A percentile compares a stretch with the other conserved stretches of the same genome.
These are phyloP conservation scores for Trypanosoma cruzi DNA, from an alignment of 208 protist genomes.

Conservation along the genomic window DNA sequence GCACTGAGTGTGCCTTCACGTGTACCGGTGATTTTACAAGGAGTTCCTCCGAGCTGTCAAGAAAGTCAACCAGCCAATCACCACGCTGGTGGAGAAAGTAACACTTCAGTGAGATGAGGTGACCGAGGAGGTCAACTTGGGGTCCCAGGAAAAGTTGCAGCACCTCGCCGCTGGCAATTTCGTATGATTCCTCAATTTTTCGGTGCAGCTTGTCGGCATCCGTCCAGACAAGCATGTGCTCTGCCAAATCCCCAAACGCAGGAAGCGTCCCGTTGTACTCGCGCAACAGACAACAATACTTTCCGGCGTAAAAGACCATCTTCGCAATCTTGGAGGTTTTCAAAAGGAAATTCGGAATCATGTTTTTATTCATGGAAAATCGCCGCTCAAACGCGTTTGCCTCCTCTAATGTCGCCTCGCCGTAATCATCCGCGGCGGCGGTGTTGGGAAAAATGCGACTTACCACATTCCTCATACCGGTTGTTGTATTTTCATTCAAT, in stretches of 20 bases:
- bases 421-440: slow-evolving; percentile 24
- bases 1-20: slow-evolving; percentile 79
- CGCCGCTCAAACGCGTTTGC: slow-evolving; percentile 68
- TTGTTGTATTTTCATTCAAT: slow-evolving; percentile 3
- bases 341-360: slow-evolving; percentile 76
- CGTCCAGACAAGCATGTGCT: slow-evolving; percentile 60
- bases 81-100: slow-evolving; percentile 83
- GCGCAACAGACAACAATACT: slow-evolving; percentile 89
- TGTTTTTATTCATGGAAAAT: slow-evolving; percentile 84
- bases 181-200: slow-evolving; percentile 79
- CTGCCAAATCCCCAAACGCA: slow-evolving; percentile 42
- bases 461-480: slow-evolving; percentile 15
- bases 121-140: slow-evolving; percentile 75
- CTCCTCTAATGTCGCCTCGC: slow-evolving; percentile 33
- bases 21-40: slow-evolving; percentile 57
- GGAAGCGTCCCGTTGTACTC: slow-evolving; percentile 73
- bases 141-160: slow-evolving; percentile 76
- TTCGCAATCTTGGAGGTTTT: slow-evolving; percentile 63
- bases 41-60: slow-evolving; percentile 79
- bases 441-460: slow-evolving; percentile 24
- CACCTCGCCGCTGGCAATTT: slow-evolving; percentile 68
- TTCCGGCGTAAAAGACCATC: slow-evolving; percentile 85
- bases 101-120: slow-evolving; percentile 73
- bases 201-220: slow-evolving; percentile 68
- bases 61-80: slow-evolving; percentile 86